phyloP scores from a whole-genome alignment of 306 rosid genomes.

The Trifolium subterraneum region DNA sequence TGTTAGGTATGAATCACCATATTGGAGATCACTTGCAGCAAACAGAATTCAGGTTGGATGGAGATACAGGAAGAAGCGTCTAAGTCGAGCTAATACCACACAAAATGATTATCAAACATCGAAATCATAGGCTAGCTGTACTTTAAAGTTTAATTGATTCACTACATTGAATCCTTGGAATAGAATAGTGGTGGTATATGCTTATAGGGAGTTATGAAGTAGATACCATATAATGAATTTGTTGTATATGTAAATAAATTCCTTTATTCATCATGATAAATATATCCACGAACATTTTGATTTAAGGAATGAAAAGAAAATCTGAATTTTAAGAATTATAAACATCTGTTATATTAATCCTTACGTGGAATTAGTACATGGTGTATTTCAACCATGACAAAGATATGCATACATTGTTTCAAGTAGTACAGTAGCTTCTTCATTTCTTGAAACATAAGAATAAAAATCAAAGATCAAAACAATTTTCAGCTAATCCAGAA shows the following conservation, averaged over 20 bases:
- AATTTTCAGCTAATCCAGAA: no score
- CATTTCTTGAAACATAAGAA: no score
- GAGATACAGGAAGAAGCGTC: slow-evolving; percentile 69
- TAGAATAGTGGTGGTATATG: neutral
- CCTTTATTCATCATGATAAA: neutral
- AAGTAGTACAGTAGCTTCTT: no score
- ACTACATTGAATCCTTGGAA: neutral
- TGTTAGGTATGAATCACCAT: slow-evolving; percentile 71
- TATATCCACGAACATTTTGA: neutral
- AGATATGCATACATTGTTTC: no score
- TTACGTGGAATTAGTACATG: no score
- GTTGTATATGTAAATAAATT: neutral
- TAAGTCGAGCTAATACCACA: slow-evolving; percentile 46
- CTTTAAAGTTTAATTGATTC: neutral
- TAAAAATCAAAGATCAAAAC: no score
- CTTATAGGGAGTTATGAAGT: neutral
- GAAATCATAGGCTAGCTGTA: neutral
- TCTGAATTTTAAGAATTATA: no score
- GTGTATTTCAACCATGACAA: no score
- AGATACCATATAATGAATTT: neutral
- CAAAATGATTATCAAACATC: neutral
- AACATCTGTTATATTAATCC: no score
- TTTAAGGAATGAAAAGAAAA: neutral
- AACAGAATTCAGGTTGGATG: slow-evolving; percentile 78
- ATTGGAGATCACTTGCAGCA: slow-evolving; percentile 84